phyloP scores from a whole-genome alignment of 129 eudicot species.

The Cynara cardunculus region DNA sequence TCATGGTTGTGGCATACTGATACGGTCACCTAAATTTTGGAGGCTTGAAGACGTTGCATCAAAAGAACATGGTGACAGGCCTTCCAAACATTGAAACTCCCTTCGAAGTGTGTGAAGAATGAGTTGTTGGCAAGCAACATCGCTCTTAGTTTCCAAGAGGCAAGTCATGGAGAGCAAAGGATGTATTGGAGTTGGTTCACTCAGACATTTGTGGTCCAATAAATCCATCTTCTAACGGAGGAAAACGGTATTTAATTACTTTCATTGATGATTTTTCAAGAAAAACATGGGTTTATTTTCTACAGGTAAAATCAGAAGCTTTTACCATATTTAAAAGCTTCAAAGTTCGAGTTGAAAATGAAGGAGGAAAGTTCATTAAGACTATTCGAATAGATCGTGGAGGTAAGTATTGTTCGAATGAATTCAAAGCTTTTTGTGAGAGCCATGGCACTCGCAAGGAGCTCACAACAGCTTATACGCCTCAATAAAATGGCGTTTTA shows the following conservation, averaged over 20 bases:
- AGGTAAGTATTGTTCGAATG: neutral
- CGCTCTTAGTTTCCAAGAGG: neutral
- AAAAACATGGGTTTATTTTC: neutral
- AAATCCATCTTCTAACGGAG: conserved; percentile 7
- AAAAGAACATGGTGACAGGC: neutral
- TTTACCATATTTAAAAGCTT: neutral
- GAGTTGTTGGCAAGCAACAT: neutral
- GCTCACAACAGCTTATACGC: neutral
- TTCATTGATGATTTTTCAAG: conserved; percentile 1
- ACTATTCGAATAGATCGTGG: neutral
- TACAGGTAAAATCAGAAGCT: neutral
- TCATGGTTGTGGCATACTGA: neutral
- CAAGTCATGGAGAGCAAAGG: neutral
- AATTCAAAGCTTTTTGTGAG: neutral
- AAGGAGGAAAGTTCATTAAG: neutral
- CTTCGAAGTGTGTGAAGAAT: conserved; percentile 5
- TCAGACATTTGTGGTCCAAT: neutral
- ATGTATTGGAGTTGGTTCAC: neutral
- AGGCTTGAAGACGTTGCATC: neutral
- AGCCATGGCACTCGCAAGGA: neutral
- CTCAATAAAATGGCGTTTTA: neutral
- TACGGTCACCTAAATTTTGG: conserved; percentile 10
- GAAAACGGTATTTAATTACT: neutral
- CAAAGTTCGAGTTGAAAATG: neutral
- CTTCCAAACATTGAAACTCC: neutral